These are phyloP conservation scores for Alternaria atra DNA, from an alignment of 2,329 filamentous ascomycete species.

Conservation along the genomic window DNA sequence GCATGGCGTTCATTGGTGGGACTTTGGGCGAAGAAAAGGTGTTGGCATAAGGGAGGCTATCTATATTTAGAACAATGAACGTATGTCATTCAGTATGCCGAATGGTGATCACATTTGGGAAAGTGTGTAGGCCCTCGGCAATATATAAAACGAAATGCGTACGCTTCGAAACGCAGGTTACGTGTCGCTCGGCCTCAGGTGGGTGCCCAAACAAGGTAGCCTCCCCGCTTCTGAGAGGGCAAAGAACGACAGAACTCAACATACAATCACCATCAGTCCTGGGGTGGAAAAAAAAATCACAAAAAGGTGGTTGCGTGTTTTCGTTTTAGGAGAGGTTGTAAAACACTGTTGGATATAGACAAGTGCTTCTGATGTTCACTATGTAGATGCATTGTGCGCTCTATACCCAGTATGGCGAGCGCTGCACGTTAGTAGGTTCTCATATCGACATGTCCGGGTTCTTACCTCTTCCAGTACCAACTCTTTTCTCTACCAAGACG, in stretches of 20 bases:
- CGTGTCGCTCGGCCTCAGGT: background rate
- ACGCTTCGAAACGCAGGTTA: background rate
- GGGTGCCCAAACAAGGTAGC: background rate
- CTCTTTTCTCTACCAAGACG: background rate
- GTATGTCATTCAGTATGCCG: background rate
- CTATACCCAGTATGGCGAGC: no score
- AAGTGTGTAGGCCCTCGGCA: background rate
- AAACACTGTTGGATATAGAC: background rate
- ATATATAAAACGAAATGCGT: background rate
- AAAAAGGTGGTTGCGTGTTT: background rate
- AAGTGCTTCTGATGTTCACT: background rate
- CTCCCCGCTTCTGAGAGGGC: background rate
- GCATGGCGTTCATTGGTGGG: slow-evolving; percentile 11
- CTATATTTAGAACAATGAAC: slow-evolving; percentile 2
- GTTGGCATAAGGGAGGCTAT: background rate
- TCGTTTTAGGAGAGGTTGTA: background rate
- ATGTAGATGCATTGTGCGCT: background rate
- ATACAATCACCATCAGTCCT: background rate
- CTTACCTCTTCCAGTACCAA: background rate
- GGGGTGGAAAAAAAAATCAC: background rate
- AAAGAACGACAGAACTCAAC: background rate
- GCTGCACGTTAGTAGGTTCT: background rate
- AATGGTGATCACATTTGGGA: background rate
- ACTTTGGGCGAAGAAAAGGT: slow-evolving; percentile 3
- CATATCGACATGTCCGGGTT: background rate